A percentile compares a stretch with the other conserved stretches of the same genome.
Conservation (phyloP, 2,329 filamentous ascomycete genomes). For the Pyrenophora seminiperda region DNA sequence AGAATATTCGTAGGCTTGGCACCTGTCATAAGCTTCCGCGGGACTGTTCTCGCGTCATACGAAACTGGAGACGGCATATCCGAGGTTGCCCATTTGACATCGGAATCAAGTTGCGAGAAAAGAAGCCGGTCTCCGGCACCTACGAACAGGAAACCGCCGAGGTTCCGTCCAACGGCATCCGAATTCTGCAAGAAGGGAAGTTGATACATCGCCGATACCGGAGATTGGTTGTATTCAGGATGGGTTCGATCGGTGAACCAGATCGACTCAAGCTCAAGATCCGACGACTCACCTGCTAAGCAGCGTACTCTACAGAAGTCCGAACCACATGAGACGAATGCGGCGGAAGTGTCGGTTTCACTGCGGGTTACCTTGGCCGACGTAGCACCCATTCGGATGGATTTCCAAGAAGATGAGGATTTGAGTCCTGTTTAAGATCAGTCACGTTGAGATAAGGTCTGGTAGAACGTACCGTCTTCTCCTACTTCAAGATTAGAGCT, state of each 20-base stretch:
- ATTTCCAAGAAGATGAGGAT: slow-evolving; percentile 12
- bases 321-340: slow-evolving; percentile 48
- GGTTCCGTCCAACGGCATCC: slow-evolving; percentile 45
- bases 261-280: slow-evolving; percentile 40
- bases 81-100: slow-evolving; percentile 26
- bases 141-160: slow-evolving; percentile 54
- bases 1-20: slow-evolving; percentile 45
- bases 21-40: slow-evolving; percentile 31
- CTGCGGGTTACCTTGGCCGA: slow-evolving; percentile 32
- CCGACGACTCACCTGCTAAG: slow-evolving; percentile 5
- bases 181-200: slow-evolving; percentile 30
- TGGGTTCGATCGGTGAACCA: slow-evolving; percentile 45
- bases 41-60: slow-evolving; percentile 26
- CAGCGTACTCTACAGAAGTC: slow-evolving; percentile 45
- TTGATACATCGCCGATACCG: slow-evolving; percentile 42
- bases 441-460: not conserved
- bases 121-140: slow-evolving; percentile 55
- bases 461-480: slow-evolving; percentile 11
- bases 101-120: slow-evolving; percentile 54
- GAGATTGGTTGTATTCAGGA: slow-evolving; percentile 37
- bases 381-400: slow-evolving; percentile 34
- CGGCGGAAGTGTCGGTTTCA: slow-evolving; percentile 30
- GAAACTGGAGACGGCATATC: not conserved
- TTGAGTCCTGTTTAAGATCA: slow-evolving; percentile 8
- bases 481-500: slow-evolving; percentile 13